Evolutionary conservation across 139 green algal species (phyloP).

Genomic region (Desmodesmus armatus): DNA sequence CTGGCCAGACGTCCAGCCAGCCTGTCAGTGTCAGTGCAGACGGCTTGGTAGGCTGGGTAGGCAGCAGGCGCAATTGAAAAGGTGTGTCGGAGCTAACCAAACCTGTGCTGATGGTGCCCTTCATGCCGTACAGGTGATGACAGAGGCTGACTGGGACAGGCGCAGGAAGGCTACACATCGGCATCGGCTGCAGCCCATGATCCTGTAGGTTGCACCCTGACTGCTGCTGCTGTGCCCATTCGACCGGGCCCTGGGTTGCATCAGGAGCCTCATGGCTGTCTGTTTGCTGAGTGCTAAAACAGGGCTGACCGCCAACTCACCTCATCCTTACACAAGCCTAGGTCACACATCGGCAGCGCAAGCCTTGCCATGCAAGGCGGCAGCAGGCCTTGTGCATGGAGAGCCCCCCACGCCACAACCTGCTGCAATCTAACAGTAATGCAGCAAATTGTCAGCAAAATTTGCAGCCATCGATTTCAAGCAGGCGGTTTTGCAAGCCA

Average conservation of each 20-base stretch:
- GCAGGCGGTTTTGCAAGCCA: no score
- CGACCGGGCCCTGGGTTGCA: no score
- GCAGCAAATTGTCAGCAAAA: no score
- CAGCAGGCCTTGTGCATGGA: no score
- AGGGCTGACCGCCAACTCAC: no score
- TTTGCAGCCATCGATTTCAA: no score
- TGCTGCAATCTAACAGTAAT: no score
- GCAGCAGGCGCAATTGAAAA: neutral
- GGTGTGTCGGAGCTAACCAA: neutral
- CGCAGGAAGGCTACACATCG: conserved; percentile 1
- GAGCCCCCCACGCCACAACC: no score
- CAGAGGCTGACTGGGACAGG: conserved; percentile 21
- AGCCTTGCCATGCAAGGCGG: neutral
- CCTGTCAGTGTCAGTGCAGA: neutral
- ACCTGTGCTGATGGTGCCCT: neutral
- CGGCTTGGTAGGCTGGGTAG: neutral
- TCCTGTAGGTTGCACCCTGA: conserved; percentile 4
- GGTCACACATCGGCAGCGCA: neutral
- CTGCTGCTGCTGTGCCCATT: neutral
- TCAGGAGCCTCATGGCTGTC: neutral
- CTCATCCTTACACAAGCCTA: neutral
- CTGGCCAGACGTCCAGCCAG: neutral
- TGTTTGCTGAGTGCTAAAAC: no score
- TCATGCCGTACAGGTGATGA: conserved; percentile 24
- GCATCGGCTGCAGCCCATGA: conserved; percentile 31